phyloP scores from a whole-genome alignment of 805 yeast genomes.

The Wickerhamomyces kurtzmanii region DNA sequence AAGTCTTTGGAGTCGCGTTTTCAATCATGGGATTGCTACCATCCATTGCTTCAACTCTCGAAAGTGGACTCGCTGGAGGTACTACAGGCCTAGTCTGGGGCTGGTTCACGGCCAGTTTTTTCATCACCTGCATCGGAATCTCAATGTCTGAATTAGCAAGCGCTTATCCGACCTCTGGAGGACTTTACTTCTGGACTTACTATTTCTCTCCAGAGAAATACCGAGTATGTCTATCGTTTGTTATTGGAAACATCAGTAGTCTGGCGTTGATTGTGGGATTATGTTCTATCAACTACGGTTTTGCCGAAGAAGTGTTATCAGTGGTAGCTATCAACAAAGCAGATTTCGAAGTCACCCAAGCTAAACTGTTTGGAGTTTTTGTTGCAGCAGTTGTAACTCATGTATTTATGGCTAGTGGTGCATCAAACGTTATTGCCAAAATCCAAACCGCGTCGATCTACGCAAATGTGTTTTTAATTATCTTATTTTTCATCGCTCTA shows the following conservation, averaged over 20 bases:
- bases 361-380: constrained; percentile 49
- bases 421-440: constrained; percentile 47
- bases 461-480: constrained; percentile 41
- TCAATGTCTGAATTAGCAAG: constrained; percentile 51
- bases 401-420: constrained; percentile 38
- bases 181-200: constrained; percentile 51
- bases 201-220: constrained; percentile 42
- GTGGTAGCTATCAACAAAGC: constrained; percentile 32
- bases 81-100: constrained; percentile 58
- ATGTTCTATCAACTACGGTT: constrained; percentile 53
- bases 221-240: constrained; percentile 37
- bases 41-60: constrained; percentile 37
- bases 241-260: constrained; percentile 52
- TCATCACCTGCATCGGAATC: constrained; percentile 40
- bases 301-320: constrained; percentile 41
- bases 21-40: constrained; percentile 61
- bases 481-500: constrained; percentile 50
- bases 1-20: constrained; percentile 60
- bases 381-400: constrained; percentile 45
- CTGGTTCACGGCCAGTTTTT: constrained; percentile 39
- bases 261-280: constrained; percentile 50
- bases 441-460: constrained; percentile 51
- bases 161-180: constrained; percentile 60
- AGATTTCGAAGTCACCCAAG: constrained; percentile 41
- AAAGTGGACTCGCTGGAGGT: constrained; percentile 32